phyloP scores from a whole-genome alignment of 345 rosid genomes.

The Arabidopsis arenosa region DNA sequence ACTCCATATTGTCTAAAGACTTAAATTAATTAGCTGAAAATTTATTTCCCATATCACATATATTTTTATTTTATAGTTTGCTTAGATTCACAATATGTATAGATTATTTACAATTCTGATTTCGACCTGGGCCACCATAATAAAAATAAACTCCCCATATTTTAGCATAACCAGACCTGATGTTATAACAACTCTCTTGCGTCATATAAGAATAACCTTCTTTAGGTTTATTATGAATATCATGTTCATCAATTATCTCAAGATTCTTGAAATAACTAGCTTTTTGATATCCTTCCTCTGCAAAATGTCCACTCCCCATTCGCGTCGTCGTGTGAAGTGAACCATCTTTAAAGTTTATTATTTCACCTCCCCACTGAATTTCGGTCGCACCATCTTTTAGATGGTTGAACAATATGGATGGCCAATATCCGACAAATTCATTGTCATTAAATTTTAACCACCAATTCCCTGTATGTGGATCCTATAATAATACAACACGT shows the following conservation, averaged over 20 bases:
- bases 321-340: slow-evolving; percentile 45
- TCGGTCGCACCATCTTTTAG: slow-evolving; percentile 35
- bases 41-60: too few species aligned
- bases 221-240: slow-evolving; percentile 45
- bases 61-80: too few species aligned
- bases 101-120: slow-evolving; percentile 47
- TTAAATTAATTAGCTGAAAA: too few species aligned
- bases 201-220: slow-evolving; percentile 45
- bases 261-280: slow-evolving; percentile 46
- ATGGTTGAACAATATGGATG: slow-evolving; percentile 40
- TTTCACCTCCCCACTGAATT: slow-evolving; percentile 56
- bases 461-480: slow-evolving; percentile 48
- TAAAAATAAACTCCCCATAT: slow-evolving; percentile 51
- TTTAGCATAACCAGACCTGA: slow-evolving; percentile 30
- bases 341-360: slow-evolving; percentile 20
- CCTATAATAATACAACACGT: slow-evolving; percentile 31
- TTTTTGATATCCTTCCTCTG: slow-evolving; percentile 46
- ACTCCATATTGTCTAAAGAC: too few species aligned
- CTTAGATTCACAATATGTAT: too few species aligned
- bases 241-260: slow-evolving; percentile 49
- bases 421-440: slow-evolving; percentile 55
- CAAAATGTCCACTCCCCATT: slow-evolving; percentile 60
- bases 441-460: slow-evolving; percentile 43
- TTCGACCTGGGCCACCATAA: slow-evolving; percentile 66
- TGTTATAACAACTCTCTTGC: slow-evolving; percentile 53